Evolutionary conservation across 768 basidiomycete species (phyloP).

Genomic region (Nidula microcarpa): DNA sequence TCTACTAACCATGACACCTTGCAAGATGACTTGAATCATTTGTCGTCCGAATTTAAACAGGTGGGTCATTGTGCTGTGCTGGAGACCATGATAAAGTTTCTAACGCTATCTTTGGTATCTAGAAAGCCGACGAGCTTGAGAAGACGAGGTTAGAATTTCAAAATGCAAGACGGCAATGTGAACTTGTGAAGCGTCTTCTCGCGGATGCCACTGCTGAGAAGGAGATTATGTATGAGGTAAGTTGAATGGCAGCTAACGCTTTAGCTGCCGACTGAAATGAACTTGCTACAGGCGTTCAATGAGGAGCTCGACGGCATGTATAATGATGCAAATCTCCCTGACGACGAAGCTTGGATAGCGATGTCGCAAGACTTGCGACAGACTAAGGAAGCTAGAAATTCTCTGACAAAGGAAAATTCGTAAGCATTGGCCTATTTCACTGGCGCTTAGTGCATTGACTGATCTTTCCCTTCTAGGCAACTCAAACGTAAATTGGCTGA

Average conservation of each 20-base stretch:
- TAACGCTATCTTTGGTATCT: neutral
- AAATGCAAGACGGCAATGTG: conserved; percentile 69
- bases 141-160: conserved; percentile 61
- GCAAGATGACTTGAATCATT: conserved; percentile 41
- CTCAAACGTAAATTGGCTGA: conserved; percentile 70
- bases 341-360: conserved; percentile 79
- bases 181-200: conserved; percentile 74
- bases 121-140: conserved; percentile 67
- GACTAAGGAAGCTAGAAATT: conserved; percentile 76
- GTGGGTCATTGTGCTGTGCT: conserved; percentile 24
- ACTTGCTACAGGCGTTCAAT: conserved; percentile 72
- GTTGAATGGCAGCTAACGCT: neutral
- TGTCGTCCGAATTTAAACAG: conserved; percentile 54
- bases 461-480: conserved; percentile 37
- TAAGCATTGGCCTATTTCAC: conserved; percentile 31
- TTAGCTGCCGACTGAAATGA: no score
- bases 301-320: conserved; percentile 92
- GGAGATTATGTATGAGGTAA: conserved; percentile 90
- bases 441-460: neutral
- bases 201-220: conserved; percentile 81
- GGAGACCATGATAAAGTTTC: no score
- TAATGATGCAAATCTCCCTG: conserved; percentile 77
- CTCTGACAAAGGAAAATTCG: conserved; percentile 77
- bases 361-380: conserved; percentile 68
- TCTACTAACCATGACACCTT: conserved; percentile 54